A percentile compares a stretch with the other conserved stretches of the same genome.
Evolutionary conservation across 1,139 yeast species (phyloP).

Genomic region (Sugiyamaella castrensis): DNA sequence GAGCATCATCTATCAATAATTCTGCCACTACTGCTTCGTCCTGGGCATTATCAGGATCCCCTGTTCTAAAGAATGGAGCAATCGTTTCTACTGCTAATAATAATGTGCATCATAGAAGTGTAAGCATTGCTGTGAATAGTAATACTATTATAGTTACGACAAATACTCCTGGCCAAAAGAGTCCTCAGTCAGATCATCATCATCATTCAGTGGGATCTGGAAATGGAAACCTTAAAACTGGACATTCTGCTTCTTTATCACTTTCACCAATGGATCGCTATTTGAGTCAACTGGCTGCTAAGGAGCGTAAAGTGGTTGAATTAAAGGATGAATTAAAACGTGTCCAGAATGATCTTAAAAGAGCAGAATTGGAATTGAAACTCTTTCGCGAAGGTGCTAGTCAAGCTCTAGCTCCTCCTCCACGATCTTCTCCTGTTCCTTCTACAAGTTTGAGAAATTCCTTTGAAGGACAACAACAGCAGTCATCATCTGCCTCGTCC

Average conservation of each 20-base stretch:
- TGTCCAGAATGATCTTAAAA: constrained; percentile 30
- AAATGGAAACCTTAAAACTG: neutral
- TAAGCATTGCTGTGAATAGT: too few relatives aligned
- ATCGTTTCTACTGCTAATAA: too few relatives aligned
- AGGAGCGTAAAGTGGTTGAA: constrained; percentile 39
- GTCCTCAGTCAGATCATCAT: too few relatives aligned
- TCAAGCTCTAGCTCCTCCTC: constrained; percentile 19
- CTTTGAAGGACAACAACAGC: constrained; percentile 3
- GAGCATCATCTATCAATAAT: too few relatives aligned
- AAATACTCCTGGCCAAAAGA: too few relatives aligned
- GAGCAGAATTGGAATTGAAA: constrained; percentile 33
- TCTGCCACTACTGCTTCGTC: too few relatives aligned
- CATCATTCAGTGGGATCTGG: too few relatives aligned
- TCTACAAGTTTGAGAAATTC: too few relatives aligned
- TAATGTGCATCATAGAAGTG: too few relatives aligned
- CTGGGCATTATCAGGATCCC: too few relatives aligned
- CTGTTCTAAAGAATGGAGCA: too few relatives aligned
- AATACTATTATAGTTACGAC: too few relatives aligned
- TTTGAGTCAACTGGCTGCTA: constrained; percentile 37
- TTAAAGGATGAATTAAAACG: constrained; percentile 35
- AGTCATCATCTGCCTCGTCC: neutral
- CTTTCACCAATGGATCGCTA: constrained; percentile 19
- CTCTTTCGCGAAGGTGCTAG: constrained; percentile 29
- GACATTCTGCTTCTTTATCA: neutral
- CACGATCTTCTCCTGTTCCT: neutral